These are phyloP conservation scores for Paecilomyces dactylethromorphus DNA, from an alignment of 2,329 filamentous ascomycete genomes.

Conservation along the genomic window DNA sequence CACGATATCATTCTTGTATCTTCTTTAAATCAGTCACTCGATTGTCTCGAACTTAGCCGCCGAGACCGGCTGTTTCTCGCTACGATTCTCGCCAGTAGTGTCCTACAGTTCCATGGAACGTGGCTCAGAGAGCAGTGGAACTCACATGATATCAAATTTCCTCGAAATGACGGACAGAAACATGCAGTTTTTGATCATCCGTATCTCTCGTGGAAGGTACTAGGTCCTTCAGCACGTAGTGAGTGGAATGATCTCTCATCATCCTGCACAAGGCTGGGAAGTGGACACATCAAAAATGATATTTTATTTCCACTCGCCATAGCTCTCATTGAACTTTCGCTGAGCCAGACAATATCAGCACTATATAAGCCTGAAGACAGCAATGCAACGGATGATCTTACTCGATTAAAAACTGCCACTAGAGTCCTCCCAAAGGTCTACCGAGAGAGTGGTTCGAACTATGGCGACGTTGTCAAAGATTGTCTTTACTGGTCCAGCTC, in stretches of 20 bases:
- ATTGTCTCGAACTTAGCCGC: conserved; percentile 1
- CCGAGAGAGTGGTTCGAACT: conserved; percentile 10
- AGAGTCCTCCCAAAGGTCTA: conserved; percentile 7
- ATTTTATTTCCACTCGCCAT: conserved; percentile 9
- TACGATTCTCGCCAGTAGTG: conserved; percentile 10
- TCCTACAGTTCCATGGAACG: conserved; percentile 14
- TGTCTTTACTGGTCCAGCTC: conserved; percentile 6
- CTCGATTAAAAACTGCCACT: conserved; percentile 13
- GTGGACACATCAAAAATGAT: conserved; percentile 5
- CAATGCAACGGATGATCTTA: conserved; percentile 6
- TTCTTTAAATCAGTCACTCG: neutral
- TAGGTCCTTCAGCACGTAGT: neutral
- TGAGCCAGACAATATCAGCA: conserved; percentile 10
- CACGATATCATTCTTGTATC: neutral
- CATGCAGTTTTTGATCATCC: conserved; percentile 1
- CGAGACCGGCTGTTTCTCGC: conserved; percentile 8
- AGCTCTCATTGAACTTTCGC: conserved; percentile 12
- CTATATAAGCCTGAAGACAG: conserved; percentile 9
- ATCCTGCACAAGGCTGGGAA: too few species aligned
- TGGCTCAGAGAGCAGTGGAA: conserved; percentile 12
- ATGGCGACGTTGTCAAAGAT: conserved; percentile 5
- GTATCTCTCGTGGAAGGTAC: conserved; percentile 3
- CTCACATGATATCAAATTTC: conserved; percentile 11
- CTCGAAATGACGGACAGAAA: neutral
- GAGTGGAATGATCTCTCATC: too few species aligned